Conservation (phyloP, 257 asterid genomes). For the Petunia axillaris region DNA sequence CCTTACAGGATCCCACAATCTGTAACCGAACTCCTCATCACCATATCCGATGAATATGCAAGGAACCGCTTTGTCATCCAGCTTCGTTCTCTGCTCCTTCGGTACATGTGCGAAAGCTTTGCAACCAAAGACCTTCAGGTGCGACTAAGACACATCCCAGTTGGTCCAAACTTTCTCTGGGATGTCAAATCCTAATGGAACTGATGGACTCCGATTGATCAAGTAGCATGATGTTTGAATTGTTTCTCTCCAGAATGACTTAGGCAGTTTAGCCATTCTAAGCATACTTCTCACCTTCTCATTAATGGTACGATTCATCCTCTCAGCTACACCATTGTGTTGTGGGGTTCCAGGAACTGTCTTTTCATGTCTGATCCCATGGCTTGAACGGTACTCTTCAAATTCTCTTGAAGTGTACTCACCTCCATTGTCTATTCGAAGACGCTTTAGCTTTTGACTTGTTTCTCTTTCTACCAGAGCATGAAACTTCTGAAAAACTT, state of each 20-base stretch:
- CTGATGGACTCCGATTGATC: background rate
- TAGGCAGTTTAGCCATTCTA: too few species aligned
- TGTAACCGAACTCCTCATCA: background rate
- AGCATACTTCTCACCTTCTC: too few species aligned
- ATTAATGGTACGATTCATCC: background rate
- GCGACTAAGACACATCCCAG: too few species aligned
- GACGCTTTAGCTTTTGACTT: background rate
- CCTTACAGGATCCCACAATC: background rate
- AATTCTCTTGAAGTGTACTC: slow-evolving; percentile 19
- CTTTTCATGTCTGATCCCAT: background rate
- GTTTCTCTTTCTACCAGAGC: background rate
- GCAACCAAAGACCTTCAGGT: too few species aligned
- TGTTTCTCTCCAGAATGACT: too few species aligned
- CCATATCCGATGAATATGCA: background rate
- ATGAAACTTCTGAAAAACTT: background rate
- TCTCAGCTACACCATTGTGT: slow-evolving; percentile 4
- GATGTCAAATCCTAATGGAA: too few species aligned
- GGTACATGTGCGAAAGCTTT: too few species aligned
- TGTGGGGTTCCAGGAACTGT: slow-evolving; percentile 1
- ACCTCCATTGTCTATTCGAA: background rate
- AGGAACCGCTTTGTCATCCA: too few species aligned
- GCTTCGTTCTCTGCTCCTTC: too few species aligned
- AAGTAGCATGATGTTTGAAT: background rate
- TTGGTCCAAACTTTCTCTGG: too few species aligned
- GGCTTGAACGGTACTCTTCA: background rate